Evolutionary conservation across 331 rosid genomes (phyloP), one percentile per base, ranked within the genome.

Genomic region (Rosa hybrid): DNA sequence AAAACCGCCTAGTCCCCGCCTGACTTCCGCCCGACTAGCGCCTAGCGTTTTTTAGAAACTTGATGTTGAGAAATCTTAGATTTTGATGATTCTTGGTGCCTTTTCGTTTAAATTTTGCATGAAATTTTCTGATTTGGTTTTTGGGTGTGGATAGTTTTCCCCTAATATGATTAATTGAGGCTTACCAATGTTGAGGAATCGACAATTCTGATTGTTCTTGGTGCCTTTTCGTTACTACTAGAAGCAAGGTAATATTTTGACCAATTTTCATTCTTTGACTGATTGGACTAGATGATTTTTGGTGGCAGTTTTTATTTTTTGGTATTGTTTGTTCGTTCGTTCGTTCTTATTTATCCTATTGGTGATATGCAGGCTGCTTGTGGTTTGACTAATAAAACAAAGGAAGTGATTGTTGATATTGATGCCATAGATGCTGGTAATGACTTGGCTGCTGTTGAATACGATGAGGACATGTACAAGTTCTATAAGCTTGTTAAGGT

Each of bases 381-480:
- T 80, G 96, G 94, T 14, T 0, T 94, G 30, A 53, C 90, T 16
- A 91, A 92, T 45, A 92, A 89, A 77, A 91, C 96, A 0, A 94
- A 94, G 84, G 94, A 72, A 59, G 42, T 71, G 77, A 81, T 88
- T 41, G 38, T 87, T 39, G 94, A 94, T 74, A 94, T 94, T 45
- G 97, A 94, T 81, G 93, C 96, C n/a, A 75, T 42, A 50, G 98
- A 94, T 79, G 68, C 42, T 14, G 80, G 68, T 9, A 89, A 94
- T 69, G 97, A 94, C 27, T 87, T 94, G 76, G 97, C 97, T 54
- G 98, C 91, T 5, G 94, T 92, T 60, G 98, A 94, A 57, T 94
- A 94, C 34, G 77, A 92, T 30, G 98, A 94, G 45, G 98, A 94
- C 53, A 89, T 94, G 8, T 94, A 94, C 90, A 92, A 85, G 77